Evolutionary conservation across 75 land plant genomes (phyloP).

Genomic region (Isoetes taiwanensis): DNA sequence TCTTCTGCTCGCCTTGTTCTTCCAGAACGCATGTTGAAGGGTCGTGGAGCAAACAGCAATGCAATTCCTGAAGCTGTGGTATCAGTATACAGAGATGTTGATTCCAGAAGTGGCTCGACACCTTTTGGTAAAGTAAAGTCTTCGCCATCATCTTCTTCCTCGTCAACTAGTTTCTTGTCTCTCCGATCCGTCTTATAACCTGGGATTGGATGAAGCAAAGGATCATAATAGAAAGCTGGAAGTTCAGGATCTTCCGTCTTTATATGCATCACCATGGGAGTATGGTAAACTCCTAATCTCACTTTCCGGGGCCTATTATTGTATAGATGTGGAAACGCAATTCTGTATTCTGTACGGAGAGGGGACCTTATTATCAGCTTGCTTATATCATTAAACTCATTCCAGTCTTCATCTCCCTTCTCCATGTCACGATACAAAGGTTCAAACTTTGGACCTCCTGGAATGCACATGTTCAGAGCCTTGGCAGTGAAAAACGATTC

Average conservation of each 20-base stretch:
- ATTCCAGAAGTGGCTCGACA: background rate
- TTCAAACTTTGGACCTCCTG: conserved; percentile 6
- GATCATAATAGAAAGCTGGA: conserved; percentile 1
- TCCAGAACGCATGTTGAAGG: conserved; percentile 7
- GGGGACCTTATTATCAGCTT: conserved; percentile 2
- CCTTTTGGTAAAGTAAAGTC: conserved; percentile 2
- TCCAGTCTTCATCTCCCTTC: conserved; percentile 3
- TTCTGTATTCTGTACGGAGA: conserved; percentile 1
- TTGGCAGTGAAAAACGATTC: conserved; percentile 6
- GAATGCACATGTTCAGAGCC: conserved; percentile 9
- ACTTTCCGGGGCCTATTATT: conserved; percentile 5
- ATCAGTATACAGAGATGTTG: background rate
- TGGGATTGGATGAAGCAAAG: background rate
- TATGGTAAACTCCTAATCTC: background rate
- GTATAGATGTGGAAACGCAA: conserved; percentile 2
- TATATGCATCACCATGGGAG: conserved; percentile 3
- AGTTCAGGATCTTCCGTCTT: conserved; percentile 6
- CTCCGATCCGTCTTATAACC: background rate
- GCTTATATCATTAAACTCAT: conserved; percentile 4
- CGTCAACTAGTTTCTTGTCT: background rate
- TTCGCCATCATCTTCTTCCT: background rate
- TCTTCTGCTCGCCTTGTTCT: conserved; percentile 3
- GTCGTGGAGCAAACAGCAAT: background rate
- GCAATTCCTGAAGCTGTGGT: conserved; percentile 5
- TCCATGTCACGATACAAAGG: conserved; percentile 7